Conservation (phyloP, 495 filamentous ascomycete species). For the Cetradonia linearis region DNA sequence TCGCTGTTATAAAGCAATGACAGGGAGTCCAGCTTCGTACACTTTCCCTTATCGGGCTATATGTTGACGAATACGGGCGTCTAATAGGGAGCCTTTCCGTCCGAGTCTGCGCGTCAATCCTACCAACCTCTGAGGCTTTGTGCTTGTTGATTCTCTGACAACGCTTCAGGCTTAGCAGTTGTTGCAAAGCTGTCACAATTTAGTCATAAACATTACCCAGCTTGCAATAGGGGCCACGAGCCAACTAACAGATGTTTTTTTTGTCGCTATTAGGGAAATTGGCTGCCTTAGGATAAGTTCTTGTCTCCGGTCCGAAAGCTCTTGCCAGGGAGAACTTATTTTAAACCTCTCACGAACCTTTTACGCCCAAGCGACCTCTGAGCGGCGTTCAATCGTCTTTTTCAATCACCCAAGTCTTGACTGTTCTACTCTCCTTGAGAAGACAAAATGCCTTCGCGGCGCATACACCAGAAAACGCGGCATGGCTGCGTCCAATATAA, state of each 20-base stretch:
- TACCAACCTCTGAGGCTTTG: no score
- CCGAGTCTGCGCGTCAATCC: background rate
- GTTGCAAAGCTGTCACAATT: background rate
- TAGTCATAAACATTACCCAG: background rate
- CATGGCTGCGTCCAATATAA: slow-evolving; percentile 3
- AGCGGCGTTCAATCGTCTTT: background rate
- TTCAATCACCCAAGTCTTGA: background rate
- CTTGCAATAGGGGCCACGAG: background rate
- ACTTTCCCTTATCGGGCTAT: background rate
- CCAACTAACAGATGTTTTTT: background rate
- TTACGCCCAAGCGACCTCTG: background rate
- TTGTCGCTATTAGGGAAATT: background rate
- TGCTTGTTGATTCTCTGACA: background rate
- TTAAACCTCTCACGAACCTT: background rate
- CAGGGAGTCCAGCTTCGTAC: background rate
- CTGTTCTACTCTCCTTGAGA: background rate
- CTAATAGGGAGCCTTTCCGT: background rate
- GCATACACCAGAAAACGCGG: slow-evolving; percentile 2
- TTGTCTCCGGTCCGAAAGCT: background rate
- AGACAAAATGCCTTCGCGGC: background rate
- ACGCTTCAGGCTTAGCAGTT: background rate
- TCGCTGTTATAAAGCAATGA: no score
- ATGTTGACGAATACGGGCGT: background rate
- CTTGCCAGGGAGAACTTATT: background rate
- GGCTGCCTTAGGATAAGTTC: background rate